phyloP scores from a whole-genome alignment of 2,329 filamentous ascomycete species.

The Zymoseptoria crescenta region DNA sequence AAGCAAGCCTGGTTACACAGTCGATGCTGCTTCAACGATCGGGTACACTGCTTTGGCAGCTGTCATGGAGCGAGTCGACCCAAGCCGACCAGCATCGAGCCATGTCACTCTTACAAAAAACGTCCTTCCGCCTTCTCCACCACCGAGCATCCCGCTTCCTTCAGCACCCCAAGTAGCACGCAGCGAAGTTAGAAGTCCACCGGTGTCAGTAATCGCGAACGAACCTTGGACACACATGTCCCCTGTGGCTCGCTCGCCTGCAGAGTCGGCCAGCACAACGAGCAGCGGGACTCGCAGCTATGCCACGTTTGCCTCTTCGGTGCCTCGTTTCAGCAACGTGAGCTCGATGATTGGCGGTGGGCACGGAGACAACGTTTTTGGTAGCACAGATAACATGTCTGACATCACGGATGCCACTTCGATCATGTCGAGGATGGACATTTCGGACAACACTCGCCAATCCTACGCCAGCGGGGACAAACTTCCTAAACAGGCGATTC shows the following conservation, averaged over 20 bases:
- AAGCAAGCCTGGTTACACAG: conserved; percentile 34
- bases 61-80: conserved; percentile 44
- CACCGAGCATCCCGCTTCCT: neutral
- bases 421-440: conserved; percentile 11
- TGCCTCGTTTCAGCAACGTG: conserved; percentile 9
- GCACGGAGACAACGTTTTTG: neutral
- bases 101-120: neutral
- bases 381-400: neutral
- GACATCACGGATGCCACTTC: conserved; percentile 17
- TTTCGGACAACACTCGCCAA: conserved; percentile 18
- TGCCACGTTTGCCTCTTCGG: neutral
- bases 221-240: neutral
- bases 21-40: conserved; percentile 54
- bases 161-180: neutral
- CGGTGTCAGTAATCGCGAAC: neutral
- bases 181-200: neutral
- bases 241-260: neutral
- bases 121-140: neutral
- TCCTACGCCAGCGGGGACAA: conserved; percentile 33
- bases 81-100: conserved; percentile 12
- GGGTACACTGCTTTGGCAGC: conserved; percentile 61
- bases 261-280: neutral
- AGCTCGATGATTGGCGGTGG: conserved; percentile 9
- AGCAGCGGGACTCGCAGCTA: neutral
- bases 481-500: conserved; percentile 39